Conservation (phyloP, 768 basidiomycete species). For the Tephrocybe sp. region DNA sequence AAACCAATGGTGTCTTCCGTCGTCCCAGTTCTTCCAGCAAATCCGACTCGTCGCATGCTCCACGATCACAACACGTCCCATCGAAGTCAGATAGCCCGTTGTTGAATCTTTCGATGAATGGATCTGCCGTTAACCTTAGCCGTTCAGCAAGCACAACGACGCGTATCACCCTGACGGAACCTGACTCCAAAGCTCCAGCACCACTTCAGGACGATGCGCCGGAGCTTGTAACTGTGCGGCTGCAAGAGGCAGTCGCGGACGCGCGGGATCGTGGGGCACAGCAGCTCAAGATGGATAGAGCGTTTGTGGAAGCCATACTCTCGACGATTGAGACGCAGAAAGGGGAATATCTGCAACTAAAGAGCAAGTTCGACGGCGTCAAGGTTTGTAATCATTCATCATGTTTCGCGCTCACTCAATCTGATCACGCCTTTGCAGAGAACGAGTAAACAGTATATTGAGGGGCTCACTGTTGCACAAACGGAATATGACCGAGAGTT, state of each 20-base stretch:
- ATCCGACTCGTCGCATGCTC: conserved; percentile 10
- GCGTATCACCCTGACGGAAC: conserved; percentile 46
- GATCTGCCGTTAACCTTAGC: not conserved
- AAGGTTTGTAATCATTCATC: conserved; percentile 56
- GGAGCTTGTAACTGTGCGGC: conserved; percentile 46
- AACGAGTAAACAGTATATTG: conserved; percentile 88
- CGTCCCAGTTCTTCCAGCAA: conserved; percentile 8
- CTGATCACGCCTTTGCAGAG: conserved; percentile 58
- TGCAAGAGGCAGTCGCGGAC: conserved; percentile 63
- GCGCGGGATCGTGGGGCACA: conserved; percentile 59
- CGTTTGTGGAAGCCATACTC: conserved; percentile 70
- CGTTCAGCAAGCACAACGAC: conserved; percentile 18
- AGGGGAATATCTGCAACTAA: conserved; percentile 62
- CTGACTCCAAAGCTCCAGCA: conserved; percentile 29
- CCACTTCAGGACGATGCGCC: conserved; percentile 34
- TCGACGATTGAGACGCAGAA: conserved; percentile 63
- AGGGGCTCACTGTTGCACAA: conserved; percentile 90
- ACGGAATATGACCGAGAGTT: conserved; percentile 94
- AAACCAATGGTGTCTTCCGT: conserved; percentile 11
- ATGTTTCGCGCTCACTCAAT: not conserved
- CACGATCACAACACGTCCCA: not conserved
- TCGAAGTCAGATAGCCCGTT: not conserved
- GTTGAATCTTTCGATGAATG: not conserved
- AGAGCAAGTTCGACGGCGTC: conserved; percentile 78
- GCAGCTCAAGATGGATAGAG: conserved; percentile 71